A percentile compares a stretch with the other conserved stretches of the same genome.
phyloP scores from a whole-genome alignment of 2,329 filamentous ascomycete species.

The Nothophoma quercina region DNA sequence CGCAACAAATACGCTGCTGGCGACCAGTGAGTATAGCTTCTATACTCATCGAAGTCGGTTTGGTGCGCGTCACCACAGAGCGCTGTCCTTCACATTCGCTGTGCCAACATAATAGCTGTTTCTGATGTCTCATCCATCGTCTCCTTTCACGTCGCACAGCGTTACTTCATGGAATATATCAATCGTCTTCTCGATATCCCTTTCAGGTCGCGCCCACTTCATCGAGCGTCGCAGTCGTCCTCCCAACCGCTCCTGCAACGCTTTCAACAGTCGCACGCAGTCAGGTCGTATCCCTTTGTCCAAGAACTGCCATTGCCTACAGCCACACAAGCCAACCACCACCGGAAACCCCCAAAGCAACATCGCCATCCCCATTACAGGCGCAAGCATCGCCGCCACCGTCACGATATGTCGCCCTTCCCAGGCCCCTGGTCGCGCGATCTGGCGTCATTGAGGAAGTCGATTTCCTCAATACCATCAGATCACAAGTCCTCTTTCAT shows the following conservation, averaged over 20 bases:
- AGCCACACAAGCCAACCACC: neutral
- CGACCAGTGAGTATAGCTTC: neutral
- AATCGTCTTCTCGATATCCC: conserved; percentile 4
- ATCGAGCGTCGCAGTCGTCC: neutral
- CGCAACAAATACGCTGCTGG: neutral
- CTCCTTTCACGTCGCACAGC: conserved; percentile 3
- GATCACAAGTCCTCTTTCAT: conserved; percentile 35
- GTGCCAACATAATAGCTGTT: neutral
- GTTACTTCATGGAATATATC: conserved; percentile 15
- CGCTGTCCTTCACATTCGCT: neutral
- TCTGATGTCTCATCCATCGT: neutral
- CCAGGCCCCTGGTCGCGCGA: conserved; percentile 37
- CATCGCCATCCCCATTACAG: conserved; percentile 1
- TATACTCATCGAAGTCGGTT: too few relatives aligned
- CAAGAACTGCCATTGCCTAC: neutral
- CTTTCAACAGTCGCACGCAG: neutral
- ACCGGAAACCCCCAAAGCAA: neutral
- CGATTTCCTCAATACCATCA: conserved; percentile 33
- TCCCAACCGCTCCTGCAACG: neutral
- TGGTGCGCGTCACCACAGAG: neutral
- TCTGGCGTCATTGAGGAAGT: conserved; percentile 34
- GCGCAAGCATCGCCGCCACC: conserved; percentile 11
- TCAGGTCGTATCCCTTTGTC: neutral
- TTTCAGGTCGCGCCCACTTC: neutral
- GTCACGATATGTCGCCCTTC: conserved; percentile 27